phyloP scores from a whole-genome alignment of 306 rosid species.

The Sesbania bispinosa region DNA sequence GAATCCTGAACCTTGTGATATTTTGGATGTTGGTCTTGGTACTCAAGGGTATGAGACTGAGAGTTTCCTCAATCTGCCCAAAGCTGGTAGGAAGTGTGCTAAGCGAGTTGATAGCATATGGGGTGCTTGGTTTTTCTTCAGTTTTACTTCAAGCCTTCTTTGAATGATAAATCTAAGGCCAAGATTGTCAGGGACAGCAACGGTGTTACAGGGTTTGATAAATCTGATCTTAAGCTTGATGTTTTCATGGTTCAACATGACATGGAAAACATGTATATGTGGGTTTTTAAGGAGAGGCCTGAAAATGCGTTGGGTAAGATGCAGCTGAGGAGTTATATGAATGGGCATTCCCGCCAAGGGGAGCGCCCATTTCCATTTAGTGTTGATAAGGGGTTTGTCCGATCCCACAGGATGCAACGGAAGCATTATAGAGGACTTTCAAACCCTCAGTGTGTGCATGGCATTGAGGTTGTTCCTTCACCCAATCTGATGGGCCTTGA shows the following conservation, averaged over 20 bases:
- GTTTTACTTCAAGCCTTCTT: slow-evolving; percentile 79
- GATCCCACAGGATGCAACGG: slow-evolving; percentile 95
- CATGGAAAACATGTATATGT: slow-evolving; percentile 99
- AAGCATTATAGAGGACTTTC: slow-evolving; percentile 94
- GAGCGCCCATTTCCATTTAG: slow-evolving; percentile 88
- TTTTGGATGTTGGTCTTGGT: slow-evolving; percentile 77
- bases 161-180: slow-evolving; percentile 77
- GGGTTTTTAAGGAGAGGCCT: slow-evolving; percentile 97
- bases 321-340: slow-evolving; percentile 98
- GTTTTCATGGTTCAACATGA: slow-evolving; percentile 96
- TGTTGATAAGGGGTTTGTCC: slow-evolving; percentile 78
- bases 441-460: slow-evolving; percentile 93
- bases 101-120: slow-evolving; percentile 86
- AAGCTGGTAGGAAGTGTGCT: slow-evolving; percentile 71
- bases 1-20: slow-evolving; percentile 70
- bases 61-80: slow-evolving; percentile 57
- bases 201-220: slow-evolving; percentile 71
- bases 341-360: slow-evolving; percentile 98
- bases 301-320: slow-evolving; percentile 94
- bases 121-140: slow-evolving; percentile 99
- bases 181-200: slow-evolving; percentile 67
- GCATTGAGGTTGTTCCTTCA: slow-evolving; percentile 63
- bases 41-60: slow-evolving; percentile 78
- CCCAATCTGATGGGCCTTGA: slow-evolving; percentile 67
- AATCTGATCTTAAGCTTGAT: slow-evolving; percentile 86